Evolutionary conservation across 345 rosid species (phyloP).

Genomic region (Aurinia saxatilis): DNA sequence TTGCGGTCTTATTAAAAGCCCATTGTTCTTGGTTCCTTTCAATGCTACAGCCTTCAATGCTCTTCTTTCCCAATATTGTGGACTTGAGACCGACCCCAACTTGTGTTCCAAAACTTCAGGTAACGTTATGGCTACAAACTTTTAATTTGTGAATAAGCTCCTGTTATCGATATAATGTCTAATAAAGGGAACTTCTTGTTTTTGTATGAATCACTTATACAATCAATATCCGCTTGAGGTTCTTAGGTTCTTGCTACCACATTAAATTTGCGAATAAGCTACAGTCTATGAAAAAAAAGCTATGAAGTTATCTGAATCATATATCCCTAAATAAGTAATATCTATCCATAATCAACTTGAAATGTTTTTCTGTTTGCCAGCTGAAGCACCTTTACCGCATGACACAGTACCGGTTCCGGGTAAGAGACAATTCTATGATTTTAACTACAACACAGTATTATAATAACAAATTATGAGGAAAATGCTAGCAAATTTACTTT

Average conservation of each 20-base stretch:
- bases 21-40: background rate
- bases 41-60: slow-evolving; percentile 10
- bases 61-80: slow-evolving; percentile 5
- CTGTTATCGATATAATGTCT: background rate
- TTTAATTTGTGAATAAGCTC: background rate
- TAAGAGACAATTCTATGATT: background rate
- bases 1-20: slow-evolving; percentile 4
- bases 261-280: no score
- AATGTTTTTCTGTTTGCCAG: background rate
- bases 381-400: slow-evolving; percentile 1
- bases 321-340: no score
- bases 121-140: background rate
- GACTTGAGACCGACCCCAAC: background rate
- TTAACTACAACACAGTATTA: no score
- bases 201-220: no score
- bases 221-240: no score
- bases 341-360: background rate
- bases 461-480: background rate
- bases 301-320: no score
- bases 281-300: no score
- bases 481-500: background rate
- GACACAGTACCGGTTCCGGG: background rate
- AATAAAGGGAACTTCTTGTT: background rate
- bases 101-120: slow-evolving; percentile 15
- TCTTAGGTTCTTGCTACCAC: no score